A percentile compares a stretch with the other conserved stretches of the same genome.
These are phyloP conservation scores for Colletotrichum musicola DNA, from an alignment of 2,329 filamentous ascomycete species.

Conservation along the genomic window DNA sequence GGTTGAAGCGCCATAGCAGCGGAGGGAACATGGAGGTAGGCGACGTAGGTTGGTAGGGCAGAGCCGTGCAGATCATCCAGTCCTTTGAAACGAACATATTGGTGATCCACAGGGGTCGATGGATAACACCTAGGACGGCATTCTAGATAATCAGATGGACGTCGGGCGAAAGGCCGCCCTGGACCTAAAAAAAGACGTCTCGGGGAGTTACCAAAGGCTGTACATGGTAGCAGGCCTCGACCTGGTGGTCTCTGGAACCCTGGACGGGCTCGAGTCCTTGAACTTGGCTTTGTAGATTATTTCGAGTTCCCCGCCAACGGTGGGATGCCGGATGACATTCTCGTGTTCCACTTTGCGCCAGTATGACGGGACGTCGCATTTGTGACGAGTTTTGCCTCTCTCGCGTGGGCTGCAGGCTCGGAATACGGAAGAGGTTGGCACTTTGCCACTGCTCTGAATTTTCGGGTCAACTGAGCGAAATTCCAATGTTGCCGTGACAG, in stretches of 20 bases:
- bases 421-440: constrained; percentile 13
- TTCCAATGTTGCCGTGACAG: constrained; percentile 14
- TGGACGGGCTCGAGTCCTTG: not conserved
- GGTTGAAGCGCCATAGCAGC: not conserved
- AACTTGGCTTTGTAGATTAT: constrained; percentile 16
- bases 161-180: not conserved
- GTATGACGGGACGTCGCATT: constrained; percentile 19
- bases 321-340: constrained; percentile 4
- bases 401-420: constrained; percentile 2
- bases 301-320: not conserved
- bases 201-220: too few relatives aligned
- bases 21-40: not conserved
- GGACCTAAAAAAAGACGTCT: constrained; percentile 17
- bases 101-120: constrained; percentile 12
- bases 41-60: too few relatives aligned
- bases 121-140: not conserved
- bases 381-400: constrained; percentile 14
- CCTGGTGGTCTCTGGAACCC: too few relatives aligned
- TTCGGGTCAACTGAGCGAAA: constrained; percentile 11
- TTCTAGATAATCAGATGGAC: constrained; percentile 8
- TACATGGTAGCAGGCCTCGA: too few relatives aligned
- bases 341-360: constrained; percentile 16
- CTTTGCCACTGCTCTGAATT: not conserved
- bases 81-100: constrained; percentile 18
- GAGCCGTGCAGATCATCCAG: not conserved